These are phyloP conservation scores for Mortierella alpina DNA, from an alignment of 192 early-diverging fungal genomes.

Conservation along the genomic window DNA sequence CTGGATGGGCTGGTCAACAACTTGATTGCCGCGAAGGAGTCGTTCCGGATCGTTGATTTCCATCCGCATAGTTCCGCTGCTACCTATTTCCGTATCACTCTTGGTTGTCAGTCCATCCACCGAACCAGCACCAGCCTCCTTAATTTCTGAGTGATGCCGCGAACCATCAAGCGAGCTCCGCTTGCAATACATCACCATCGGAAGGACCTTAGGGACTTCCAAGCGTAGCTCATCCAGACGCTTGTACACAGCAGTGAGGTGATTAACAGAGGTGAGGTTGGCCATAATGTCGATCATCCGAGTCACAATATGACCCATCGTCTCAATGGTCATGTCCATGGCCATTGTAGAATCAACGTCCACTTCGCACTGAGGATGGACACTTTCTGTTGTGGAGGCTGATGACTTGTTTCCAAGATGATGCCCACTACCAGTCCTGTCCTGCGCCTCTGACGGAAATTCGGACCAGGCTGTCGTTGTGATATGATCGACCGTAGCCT, in stretches of 20 bases:
- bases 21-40: background rate
- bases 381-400: background rate
- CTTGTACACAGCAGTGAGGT: constrained; percentile 23
- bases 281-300: constrained; percentile 19
- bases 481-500: too few relatives aligned
- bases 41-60: constrained; percentile 12
- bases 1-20: background rate
- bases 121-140: background rate
- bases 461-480: too few relatives aligned
- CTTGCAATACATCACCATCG: constrained; percentile 1
- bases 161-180: too few relatives aligned
- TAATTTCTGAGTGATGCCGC: too few relatives aligned
- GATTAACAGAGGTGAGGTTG: constrained; percentile 22
- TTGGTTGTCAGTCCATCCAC: background rate
- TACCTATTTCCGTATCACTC: background rate
- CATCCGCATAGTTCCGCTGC: background rate
- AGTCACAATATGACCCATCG: constrained; percentile 20
- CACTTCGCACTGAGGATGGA: constrained; percentile 41
- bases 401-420: background rate
- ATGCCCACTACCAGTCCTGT: too few relatives aligned
- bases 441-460: too few relatives aligned
- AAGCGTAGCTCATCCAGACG: constrained; percentile 31
- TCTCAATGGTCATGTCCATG: constrained; percentile 12
- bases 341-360: constrained; percentile 4
- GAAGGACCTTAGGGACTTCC: constrained; percentile 18